phyloP scores from a whole-genome alignment of 2,329 filamentous ascomycete genomes.

The Diaporthe sp. region DNA sequence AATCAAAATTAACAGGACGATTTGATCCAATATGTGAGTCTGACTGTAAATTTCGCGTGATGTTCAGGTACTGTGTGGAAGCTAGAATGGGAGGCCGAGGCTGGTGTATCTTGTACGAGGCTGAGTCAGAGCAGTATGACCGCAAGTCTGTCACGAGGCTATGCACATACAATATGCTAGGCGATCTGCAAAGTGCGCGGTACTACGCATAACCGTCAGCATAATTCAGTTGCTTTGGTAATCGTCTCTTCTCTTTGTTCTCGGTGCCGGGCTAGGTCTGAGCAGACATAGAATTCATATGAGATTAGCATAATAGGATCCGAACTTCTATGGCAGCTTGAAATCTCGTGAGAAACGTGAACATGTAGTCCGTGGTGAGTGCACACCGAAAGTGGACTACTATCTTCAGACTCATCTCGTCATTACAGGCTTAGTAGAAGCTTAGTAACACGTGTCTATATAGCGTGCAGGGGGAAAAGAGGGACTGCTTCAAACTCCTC shows the following conservation, averaged over 20 bases:
- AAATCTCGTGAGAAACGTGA: background rate
- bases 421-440: background rate
- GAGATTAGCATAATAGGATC: too few species aligned
- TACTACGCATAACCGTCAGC: background rate
- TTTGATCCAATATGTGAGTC: background rate
- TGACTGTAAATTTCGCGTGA: background rate
- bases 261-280: background rate
- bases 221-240: background rate
- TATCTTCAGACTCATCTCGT: background rate
- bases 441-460: constrained; percentile 6
- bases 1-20: background rate
- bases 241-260: background rate
- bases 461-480: background rate
- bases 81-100: background rate
- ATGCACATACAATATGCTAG: background rate
- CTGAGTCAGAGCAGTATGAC: background rate
- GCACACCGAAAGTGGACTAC: background rate
- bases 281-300: too few species aligned
- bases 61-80: background rate
- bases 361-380: too few species aligned
- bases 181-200: background rate
- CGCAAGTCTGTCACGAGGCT: background rate
- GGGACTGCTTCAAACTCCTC: background rate
- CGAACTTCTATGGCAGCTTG: background rate
- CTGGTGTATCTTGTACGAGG: background rate